Conservation (phyloP, 2,329 filamentous ascomycete species). For the Trichoderma sp. region DNA sequence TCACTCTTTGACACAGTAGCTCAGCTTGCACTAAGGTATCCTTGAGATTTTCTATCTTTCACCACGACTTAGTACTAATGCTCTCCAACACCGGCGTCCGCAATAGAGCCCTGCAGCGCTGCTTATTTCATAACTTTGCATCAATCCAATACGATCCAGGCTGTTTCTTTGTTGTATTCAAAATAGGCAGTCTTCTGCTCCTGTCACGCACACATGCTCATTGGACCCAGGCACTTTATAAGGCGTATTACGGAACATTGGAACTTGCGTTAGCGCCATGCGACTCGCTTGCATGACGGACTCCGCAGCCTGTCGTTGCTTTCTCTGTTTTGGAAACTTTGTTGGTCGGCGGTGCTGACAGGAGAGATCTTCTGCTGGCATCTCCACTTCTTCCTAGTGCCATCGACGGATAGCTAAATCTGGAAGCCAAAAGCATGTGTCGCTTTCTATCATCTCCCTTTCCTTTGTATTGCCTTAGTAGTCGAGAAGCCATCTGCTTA, state of each 20-base stretch:
- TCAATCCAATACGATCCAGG: not conserved
- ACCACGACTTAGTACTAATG: not conserved
- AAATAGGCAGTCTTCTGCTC: not conserved
- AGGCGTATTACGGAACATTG: not conserved
- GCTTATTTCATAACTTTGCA: not conserved
- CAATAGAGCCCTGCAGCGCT: not conserved
- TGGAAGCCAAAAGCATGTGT: not conserved
- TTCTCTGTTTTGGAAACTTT: not conserved
- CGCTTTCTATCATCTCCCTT: not conserved
- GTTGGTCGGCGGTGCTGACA: not conserved
- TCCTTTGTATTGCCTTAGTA: not conserved
- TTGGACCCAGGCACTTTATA: not conserved
- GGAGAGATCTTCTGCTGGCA: not conserved
- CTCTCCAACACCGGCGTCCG: not conserved
- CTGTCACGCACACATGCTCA: not conserved
- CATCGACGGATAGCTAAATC: not conserved
- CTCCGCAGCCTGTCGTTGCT: not conserved
- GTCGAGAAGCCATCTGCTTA: not conserved
- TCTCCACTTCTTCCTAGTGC: not conserved
- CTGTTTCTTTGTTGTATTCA: not conserved
- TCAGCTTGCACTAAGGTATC: too few relatives aligned
- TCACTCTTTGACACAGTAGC: too few relatives aligned
- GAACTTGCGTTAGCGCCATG: slow-evolving; percentile 27
- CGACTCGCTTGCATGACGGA: not conserved
- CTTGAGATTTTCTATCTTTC: too few relatives aligned